Evolutionary conservation across 495 filamentous ascomycete species (phyloP), one percentile per base, ranked within the genome.

Genomic region (Collariella sp.): DNA sequence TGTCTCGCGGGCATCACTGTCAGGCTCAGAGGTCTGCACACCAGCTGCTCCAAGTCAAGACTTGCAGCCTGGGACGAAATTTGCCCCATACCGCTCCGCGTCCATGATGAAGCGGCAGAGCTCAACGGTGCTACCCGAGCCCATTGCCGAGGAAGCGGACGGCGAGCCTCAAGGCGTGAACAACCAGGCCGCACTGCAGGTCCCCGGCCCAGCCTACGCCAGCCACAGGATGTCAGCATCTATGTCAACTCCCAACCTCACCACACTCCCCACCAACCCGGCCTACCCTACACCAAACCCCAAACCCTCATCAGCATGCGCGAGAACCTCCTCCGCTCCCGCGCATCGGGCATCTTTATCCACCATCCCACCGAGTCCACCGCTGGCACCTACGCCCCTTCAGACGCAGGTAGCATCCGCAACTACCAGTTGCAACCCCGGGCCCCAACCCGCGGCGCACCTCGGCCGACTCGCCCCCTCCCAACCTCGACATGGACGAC

Each of bases 301-400:
- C 72, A 75, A 49, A 87, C 83, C 5, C 69, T 86, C 1, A 73
- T 87, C n/a, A 77, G 78, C 15, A 76, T 80, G 62, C 79, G 85
- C 22, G 80, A 86, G 40, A 73, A 64, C 45, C 72, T 84, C 40
- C 64, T 87, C 15, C 78, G 78, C 19, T 80, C 69, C 56, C 78
- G 77, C 54, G 69, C 29, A 63, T 62, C 43, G 35, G 56, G 54
- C 45, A 41, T 44, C 44, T 55, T 62, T 33, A 62, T 46, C 54
- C 56, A 43, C 64, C 62, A 49, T 54, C 59, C 49, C 58, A 60
- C 34, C 45, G 16, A 52, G 39, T 19, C 57, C 23, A 52, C 61
- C 43, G 16, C 49, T 44, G 44, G 48, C 16, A 45, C 64, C 48
- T 58, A 61, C 65, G 57, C 70, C 41, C 56, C 56, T 57, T 63